Conservation (phyloP, 176 grass and related monocot genomes). For the Cenchrus americanus region DNA sequence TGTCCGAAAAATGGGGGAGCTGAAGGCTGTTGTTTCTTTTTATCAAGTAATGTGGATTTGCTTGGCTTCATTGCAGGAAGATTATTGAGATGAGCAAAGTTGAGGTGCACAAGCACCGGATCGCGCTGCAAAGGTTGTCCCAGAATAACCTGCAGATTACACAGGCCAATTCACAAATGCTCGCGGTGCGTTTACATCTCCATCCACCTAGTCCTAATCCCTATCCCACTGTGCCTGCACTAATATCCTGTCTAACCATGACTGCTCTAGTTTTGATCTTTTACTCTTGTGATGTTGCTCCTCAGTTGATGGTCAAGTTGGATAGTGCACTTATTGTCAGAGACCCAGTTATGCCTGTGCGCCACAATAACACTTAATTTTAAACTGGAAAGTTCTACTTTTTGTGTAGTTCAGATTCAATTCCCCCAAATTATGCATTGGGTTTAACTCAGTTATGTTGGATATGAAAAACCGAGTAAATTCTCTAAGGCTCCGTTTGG, state of each 20-base stretch:
- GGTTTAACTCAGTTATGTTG: not conserved
- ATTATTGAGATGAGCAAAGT: conserved; percentile 41
- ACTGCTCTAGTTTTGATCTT: not conserved
- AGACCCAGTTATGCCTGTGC: not conserved
- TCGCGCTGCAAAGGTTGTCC: conserved; percentile 28
- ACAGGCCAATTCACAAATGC: conserved; percentile 56
- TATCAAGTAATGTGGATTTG: not conserved
- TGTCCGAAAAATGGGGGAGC: not conserved
- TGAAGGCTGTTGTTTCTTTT: not conserved
- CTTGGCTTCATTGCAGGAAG: conserved; percentile 48
- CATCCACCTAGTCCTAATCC: not conserved
- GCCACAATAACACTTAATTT: not conserved
- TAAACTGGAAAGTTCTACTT: not conserved
- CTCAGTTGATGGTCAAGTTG: not conserved
- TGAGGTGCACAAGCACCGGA: conserved; percentile 58
- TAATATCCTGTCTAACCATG: conserved; percentile 4
- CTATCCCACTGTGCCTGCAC: not conserved
- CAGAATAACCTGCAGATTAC: conserved; percentile 66
- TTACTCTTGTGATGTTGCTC: not conserved
- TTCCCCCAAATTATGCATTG: not conserved
- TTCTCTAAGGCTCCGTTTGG: not conserved
- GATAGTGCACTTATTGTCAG: not conserved
- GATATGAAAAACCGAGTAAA: not conserved
- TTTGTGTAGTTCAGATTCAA: not conserved
- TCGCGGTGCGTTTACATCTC: conserved; percentile 48